phyloP scores from a whole-genome alignment of 2,329 filamentous ascomycete genomes.

The Colletotrichum graminicola region DNA sequence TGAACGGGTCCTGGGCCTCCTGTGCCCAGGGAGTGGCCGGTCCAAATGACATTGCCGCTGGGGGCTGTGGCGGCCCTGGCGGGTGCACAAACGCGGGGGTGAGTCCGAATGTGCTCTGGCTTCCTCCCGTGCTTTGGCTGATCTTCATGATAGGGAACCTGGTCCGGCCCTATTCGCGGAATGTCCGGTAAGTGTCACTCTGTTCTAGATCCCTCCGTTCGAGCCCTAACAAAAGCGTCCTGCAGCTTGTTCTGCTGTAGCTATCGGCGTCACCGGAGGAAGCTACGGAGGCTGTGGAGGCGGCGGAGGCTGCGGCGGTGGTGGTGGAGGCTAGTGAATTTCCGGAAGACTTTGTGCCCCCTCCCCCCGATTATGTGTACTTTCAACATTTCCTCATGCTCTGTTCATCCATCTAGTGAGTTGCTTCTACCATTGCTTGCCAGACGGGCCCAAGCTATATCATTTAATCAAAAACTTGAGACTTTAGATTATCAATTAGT shows the following conservation, averaged over 20 bases:
- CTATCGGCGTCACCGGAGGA: not conserved
- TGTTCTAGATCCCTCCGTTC: not conserved
- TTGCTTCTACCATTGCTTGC: too few species aligned
- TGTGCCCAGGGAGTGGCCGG: slow-evolving; percentile 27
- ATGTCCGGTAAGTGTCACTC: not conserved
- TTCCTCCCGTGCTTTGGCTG: not conserved
- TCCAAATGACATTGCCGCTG: slow-evolving; percentile 54
- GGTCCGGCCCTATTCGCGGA: not conserved
- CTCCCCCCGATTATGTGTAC: too few species aligned
- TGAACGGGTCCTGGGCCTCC: slow-evolving; percentile 51
- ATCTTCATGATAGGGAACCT: slow-evolving; percentile 18
- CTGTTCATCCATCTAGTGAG: too few species aligned
- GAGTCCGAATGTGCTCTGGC: not conserved
- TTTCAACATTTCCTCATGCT: not conserved
- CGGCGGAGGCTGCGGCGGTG: slow-evolving; percentile 15
- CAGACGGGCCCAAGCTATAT: fast-evolving
- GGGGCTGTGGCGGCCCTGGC: slow-evolving; percentile 58
- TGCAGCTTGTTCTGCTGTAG: not conserved
- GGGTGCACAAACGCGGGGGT: slow-evolving; percentile 44
- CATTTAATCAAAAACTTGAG: too few species aligned
- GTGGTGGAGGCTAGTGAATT: slow-evolving; percentile 4
- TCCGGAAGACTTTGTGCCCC: too few species aligned
- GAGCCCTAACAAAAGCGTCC: not conserved
- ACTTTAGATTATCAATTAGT: not conserved
- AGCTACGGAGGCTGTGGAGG: not conserved